phyloP scores from a whole-genome alignment of 2,329 filamentous ascomycete genomes.

The Cadophora gregata region DNA sequence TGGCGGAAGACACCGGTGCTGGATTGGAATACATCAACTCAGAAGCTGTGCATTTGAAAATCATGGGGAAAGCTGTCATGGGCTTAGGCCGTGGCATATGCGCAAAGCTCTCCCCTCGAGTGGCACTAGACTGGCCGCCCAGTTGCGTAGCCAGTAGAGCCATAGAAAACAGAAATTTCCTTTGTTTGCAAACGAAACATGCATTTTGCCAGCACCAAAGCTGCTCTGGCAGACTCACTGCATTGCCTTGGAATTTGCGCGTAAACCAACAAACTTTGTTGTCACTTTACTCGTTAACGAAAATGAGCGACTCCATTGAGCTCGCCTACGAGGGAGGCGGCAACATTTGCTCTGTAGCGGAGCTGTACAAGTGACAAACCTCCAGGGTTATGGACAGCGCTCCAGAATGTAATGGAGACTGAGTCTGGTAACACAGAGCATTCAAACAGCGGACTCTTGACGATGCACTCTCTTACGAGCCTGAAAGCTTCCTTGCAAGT shows the following conservation, averaged over 20 bases:
- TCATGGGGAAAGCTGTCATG: background rate
- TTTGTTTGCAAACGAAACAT: background rate
- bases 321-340: background rate
- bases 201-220: constrained; percentile 6
- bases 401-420: background rate
- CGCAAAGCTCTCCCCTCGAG: background rate
- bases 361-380: background rate
- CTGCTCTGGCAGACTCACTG: background rate
- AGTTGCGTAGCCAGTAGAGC: background rate
- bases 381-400: too few relatives aligned
- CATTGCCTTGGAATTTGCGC: background rate
- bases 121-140: background rate
- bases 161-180: background rate
- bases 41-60: background rate
- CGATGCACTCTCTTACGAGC: background rate
- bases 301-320: background rate
- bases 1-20: background rate
- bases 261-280: background rate
- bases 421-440: background rate
- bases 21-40: background rate
- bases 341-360: constrained; percentile 9
- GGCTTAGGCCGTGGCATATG: background rate
- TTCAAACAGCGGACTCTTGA: background rate
- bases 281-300: background rate
- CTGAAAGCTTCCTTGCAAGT: background rate